Base-by-base conservation (phyloP, 2,329 filamentous ascomycete species). In the Fusarium domesticum region DNA sequence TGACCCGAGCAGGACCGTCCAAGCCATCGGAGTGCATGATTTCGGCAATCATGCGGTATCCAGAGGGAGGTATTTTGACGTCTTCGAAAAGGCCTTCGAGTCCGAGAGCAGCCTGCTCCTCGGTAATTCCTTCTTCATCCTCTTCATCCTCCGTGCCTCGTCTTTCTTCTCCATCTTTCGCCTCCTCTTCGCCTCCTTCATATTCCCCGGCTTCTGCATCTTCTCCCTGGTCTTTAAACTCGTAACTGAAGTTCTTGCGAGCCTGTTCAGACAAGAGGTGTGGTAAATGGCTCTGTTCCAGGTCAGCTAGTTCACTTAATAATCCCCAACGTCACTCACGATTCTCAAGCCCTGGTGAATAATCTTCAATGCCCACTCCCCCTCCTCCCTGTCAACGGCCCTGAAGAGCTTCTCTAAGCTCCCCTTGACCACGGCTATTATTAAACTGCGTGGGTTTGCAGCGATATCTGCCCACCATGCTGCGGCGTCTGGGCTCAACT, bases 381-480 rank as follows among this genome's bases (percentile, higher is more conserved):
- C 56, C 15, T 36, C 42, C 4, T 28, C 34, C 7, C 30, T 19
- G 17, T 55, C 35, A 1, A 19, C 17, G 5, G 51, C 49, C 5
- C 25, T n/a, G 35, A 57, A 60, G 4, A 59, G 7, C 5, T 36
- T 44, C n/a, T 35, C 18, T 6, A 57, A 25, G 18, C 57, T 56
- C 1, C 46, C 56, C 32, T 47, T 51, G 1, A 45, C 44, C 4
- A 60, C 37, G 5, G 53, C 50, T 16, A 54, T 19, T 5, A 56
- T 30, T 25, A 43, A 54, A 16, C 43, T 53, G 18, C 50, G 46
- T 5, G 57, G 44, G 18, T 56, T 47, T 8, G 45, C 41, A 2
- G 42, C 45, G 14, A 59, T 17, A 5, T 47, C 46, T 16, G 46
- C 16, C 50, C 60, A 62, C 53, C 58, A 61, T 12, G 43, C 28